phyloP scores from a whole-genome alignment of 2,329 filamentous ascomycete species.

The Hypoxylon sp. region DNA sequence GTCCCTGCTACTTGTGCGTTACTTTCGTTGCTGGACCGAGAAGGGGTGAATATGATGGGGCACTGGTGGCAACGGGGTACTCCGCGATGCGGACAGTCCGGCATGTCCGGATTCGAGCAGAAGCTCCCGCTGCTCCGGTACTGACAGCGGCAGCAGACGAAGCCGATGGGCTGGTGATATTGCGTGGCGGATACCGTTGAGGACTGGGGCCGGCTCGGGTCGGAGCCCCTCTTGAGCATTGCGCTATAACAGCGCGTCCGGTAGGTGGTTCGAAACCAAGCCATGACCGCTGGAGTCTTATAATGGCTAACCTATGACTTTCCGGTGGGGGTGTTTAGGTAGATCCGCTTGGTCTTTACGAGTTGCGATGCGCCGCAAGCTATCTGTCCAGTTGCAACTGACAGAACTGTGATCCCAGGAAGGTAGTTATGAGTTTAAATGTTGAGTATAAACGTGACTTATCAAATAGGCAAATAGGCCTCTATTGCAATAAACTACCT shows the following conservation, averaged over 20 bases:
- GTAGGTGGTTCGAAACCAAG: not conserved
- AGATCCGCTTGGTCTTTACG: not conserved
- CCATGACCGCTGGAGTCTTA: not conserved
- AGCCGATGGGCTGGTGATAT: slow-evolving; percentile 41
- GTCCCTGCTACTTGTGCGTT: not conserved
- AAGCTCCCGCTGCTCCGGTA: slow-evolving; percentile 39
- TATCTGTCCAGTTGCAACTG: not conserved
- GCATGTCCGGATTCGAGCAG: slow-evolving; percentile 39
- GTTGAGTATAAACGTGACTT: not conserved
- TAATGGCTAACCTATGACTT: not conserved
- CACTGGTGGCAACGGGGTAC: slow-evolving; percentile 38
- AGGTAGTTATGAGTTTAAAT: not conserved
- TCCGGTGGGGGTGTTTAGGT: not conserved
- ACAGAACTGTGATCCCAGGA: not conserved
- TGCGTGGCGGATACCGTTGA: slow-evolving; percentile 3
- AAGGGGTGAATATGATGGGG: slow-evolving; percentile 37
- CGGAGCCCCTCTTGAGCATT: not conserved
- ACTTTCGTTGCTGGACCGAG: not conserved
- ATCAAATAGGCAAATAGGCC: too few relatives aligned
- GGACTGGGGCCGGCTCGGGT: not conserved
- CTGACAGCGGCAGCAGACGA: slow-evolving; percentile 40
- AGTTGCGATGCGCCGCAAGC: too few relatives aligned
- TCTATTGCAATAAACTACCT: too few relatives aligned
- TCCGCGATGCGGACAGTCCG: slow-evolving; percentile 36
- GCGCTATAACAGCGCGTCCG: not conserved